phyloP scores from a whole-genome alignment of 345 rosid species.

The Populus deltoides region DNA sequence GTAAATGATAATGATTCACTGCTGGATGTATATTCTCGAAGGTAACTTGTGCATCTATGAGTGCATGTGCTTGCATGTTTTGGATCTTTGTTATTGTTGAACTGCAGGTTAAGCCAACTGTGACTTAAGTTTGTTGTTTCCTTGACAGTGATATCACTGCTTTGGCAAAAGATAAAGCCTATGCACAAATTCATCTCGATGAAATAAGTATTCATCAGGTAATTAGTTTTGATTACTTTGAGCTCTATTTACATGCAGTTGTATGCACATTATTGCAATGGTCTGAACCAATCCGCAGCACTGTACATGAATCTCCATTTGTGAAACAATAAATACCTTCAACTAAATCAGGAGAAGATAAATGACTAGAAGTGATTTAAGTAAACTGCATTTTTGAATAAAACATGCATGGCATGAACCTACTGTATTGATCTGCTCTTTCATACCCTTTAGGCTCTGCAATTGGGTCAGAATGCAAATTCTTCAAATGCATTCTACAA shows the following conservation, averaged over 20 bases:
- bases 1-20: constrained; percentile 84
- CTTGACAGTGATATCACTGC: constrained; percentile 75
- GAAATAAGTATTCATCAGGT: constrained; percentile 94
- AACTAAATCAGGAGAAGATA: background rate
- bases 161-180: constrained; percentile 84
- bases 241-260: background rate
- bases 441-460: constrained; percentile 53
- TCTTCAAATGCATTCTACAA: constrained; percentile 44
- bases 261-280: background rate
- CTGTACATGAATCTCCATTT: background rate
- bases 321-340: background rate
- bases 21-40: constrained; percentile 74
- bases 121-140: constrained; percentile 5
- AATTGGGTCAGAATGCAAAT: constrained; percentile 68
- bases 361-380: background rate
- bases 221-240: constrained; percentile 11
- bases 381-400: background rate
- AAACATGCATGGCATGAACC: background rate
- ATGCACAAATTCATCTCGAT: constrained; percentile 84
- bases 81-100: background rate
- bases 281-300: background rate
- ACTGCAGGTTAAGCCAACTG: background rate
- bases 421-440: background rate
- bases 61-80: background rate
- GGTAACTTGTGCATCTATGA: constrained; percentile 35